Percentiles rank a stretch among this genome's conserved stretches.
Conservation (phyloP, 768 basidiomycete genomes). For the Boletus coccyginus region DNA sequence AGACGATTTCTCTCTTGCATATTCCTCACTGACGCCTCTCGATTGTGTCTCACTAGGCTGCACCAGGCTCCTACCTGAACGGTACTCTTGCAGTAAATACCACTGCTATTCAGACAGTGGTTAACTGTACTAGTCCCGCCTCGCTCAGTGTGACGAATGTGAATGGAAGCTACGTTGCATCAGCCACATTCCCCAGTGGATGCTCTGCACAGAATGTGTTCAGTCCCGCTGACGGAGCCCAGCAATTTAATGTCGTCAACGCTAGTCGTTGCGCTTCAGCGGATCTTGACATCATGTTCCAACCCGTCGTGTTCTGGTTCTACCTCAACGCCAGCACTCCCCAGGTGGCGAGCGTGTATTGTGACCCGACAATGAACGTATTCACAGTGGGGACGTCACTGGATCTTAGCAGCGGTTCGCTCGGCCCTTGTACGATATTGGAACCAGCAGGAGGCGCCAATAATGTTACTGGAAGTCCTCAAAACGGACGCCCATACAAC, state of each 20-base stretch:
- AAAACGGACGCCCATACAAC: slow-evolving; percentile 53
- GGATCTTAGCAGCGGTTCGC: slow-evolving; percentile 41
- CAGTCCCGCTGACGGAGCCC: slow-evolving; percentile 33
- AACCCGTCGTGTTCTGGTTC: slow-evolving; percentile 70
- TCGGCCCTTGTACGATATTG: slow-evolving; percentile 36
- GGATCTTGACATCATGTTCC: slow-evolving; percentile 36
- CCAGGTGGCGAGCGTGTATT: slow-evolving; percentile 54
- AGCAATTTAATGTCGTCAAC: slow-evolving; percentile 51
- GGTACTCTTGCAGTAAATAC: slow-evolving; percentile 52
- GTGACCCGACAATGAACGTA: slow-evolving; percentile 47
- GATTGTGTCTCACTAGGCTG: slow-evolving; percentile 36
- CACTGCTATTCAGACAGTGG: slow-evolving; percentile 42
- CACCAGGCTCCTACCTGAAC: slow-evolving; percentile 43
- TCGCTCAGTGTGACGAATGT: slow-evolving; percentile 23
- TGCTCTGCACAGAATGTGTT: slow-evolving; percentile 42
- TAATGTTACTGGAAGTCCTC: slow-evolving; percentile 49
- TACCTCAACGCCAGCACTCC: slow-evolving; percentile 39
- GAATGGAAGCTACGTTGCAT: slow-evolving; percentile 35
- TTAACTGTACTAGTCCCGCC: slow-evolving; percentile 46
- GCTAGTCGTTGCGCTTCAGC: slow-evolving; percentile 30
- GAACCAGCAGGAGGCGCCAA: slow-evolving; percentile 37
- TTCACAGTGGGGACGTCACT: slow-evolving; percentile 43
- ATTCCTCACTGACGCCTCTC: not conserved
- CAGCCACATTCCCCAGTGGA: slow-evolving; percentile 46
- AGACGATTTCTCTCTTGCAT: slow-evolving; percentile 4